phyloP scores from a whole-genome alignment of 202 grass and related monocot genomes.

The Digitaria exilis region DNA sequence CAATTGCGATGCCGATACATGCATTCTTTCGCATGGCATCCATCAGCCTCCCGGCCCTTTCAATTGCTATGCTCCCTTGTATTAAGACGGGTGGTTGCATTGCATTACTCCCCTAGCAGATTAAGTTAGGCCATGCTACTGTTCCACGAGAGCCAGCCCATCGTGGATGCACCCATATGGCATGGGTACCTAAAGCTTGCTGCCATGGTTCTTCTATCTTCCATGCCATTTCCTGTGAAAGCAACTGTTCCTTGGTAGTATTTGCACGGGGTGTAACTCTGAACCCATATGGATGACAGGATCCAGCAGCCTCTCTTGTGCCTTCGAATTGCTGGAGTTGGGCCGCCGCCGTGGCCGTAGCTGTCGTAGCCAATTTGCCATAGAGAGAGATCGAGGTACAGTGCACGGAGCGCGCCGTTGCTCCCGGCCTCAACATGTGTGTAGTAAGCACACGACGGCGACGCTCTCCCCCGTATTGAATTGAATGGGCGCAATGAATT shows the following conservation, averaged over 20 bases:
- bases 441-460: background rate
- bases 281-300: too few relatives aligned
- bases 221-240: background rate
- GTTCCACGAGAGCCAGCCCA: background rate
- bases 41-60: background rate
- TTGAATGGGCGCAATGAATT: constrained; percentile 26
- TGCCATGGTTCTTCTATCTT: background rate
- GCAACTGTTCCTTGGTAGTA: background rate
- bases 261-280: too few relatives aligned
- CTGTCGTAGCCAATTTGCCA: background rate
- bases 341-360: background rate
- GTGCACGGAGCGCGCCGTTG: too few relatives aligned
- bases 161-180: too few relatives aligned
- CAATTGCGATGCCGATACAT: constrained; percentile 5
- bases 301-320: too few relatives aligned
- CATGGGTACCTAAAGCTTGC: too few relatives aligned
- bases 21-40: background rate
- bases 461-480: constrained; percentile 11
- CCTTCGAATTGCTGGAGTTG: background rate
- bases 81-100: constrained; percentile 22
- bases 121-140: constrained; percentile 10
- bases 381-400: too few relatives aligned
- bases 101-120: background rate
- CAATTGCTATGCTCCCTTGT: constrained; percentile 18
- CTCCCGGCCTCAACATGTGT: background rate